phyloP scores from a whole-genome alignment of 2,329 filamentous ascomycete genomes.

The Seiridium unicorne region DNA sequence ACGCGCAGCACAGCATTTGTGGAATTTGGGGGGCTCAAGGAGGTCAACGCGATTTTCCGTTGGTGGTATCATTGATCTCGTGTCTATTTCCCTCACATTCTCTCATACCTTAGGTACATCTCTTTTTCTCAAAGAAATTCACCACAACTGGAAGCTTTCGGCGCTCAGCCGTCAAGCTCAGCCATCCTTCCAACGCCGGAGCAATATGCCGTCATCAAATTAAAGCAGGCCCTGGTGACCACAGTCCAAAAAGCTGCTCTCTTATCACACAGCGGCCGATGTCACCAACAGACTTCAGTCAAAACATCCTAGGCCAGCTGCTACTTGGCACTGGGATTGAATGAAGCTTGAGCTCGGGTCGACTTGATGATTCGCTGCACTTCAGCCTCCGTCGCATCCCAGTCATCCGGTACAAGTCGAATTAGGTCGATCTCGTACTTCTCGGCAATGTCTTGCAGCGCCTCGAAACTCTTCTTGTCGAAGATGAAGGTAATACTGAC shows the following conservation, averaged over 20 bases:
- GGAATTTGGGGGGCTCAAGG: background rate
- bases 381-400: constrained; percentile 83
- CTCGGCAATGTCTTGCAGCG: constrained; percentile 74
- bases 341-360: constrained; percentile 56
- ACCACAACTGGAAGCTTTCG: background rate
- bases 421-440: constrained; percentile 81
- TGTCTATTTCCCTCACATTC: background rate
- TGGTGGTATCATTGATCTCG: constrained; percentile 3
- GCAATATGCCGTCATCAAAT: background rate
- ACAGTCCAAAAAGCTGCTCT: too few relatives aligned
- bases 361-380: constrained; percentile 81
- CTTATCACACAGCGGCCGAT: too few relatives aligned
- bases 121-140: background rate
- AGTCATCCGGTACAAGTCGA: constrained; percentile 80
- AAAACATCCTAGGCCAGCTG: constrained; percentile 1
- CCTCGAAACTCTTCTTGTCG: constrained; percentile 76
- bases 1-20: too few relatives aligned
- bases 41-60: background rate
- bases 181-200: background rate
- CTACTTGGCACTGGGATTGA: constrained; percentile 36
- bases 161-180: too few relatives aligned
- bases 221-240: too few relatives aligned
- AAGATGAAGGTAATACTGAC: constrained; percentile 95
- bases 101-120: background rate
- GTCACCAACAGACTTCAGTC: background rate